phyloP scores from a whole-genome alignment of 805 yeast species.

The Nematodospora valgi region DNA sequence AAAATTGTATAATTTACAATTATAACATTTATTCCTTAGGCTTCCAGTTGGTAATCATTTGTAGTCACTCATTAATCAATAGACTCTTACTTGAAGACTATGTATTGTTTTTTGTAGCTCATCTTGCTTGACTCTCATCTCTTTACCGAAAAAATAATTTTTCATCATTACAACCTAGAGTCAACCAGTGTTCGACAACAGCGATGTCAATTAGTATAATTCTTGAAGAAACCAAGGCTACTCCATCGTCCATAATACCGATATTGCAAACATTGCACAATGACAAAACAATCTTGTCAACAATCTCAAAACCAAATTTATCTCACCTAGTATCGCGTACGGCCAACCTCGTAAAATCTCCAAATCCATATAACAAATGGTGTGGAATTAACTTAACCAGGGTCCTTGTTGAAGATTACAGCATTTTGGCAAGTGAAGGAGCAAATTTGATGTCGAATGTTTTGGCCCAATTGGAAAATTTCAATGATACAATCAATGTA shows the following conservation, averaged over 20 bases:
- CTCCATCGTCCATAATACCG: slow-evolving; percentile 27
- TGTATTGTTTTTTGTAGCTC: slow-evolving; percentile 1
- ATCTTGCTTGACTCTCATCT: slow-evolving; percentile 9
- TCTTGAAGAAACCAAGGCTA: slow-evolving; percentile 22
- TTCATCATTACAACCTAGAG: not conserved
- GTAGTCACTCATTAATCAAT: too few species aligned
- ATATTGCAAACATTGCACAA: slow-evolving; percentile 27
- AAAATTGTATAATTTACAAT: too few species aligned
- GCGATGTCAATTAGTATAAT: slow-evolving; percentile 20
- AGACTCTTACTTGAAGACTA: too few species aligned
- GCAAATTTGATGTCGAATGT: slow-evolving; percentile 35
- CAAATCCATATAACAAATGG: slow-evolving; percentile 47
- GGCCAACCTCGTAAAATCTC: slow-evolving; percentile 25
- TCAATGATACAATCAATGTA: slow-evolving; percentile 29
- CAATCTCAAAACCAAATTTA: slow-evolving; percentile 48
- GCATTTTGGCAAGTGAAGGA: slow-evolving; percentile 41
- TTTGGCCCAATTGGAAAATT: slow-evolving; percentile 34
- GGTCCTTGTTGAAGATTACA: slow-evolving; percentile 38
- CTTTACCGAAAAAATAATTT: slow-evolving; percentile 4
- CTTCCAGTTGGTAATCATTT: too few species aligned
- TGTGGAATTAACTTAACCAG: slow-evolving; percentile 53
- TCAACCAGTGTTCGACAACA: slow-evolving; percentile 17
- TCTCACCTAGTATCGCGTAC: slow-evolving; percentile 47
- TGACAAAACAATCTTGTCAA: slow-evolving; percentile 28
- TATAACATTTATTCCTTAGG: too few species aligned